Evolutionary conservation across 371 early-diverging fungal genomes (phyloP).

Genomic region (Mucor irregularis): DNA sequence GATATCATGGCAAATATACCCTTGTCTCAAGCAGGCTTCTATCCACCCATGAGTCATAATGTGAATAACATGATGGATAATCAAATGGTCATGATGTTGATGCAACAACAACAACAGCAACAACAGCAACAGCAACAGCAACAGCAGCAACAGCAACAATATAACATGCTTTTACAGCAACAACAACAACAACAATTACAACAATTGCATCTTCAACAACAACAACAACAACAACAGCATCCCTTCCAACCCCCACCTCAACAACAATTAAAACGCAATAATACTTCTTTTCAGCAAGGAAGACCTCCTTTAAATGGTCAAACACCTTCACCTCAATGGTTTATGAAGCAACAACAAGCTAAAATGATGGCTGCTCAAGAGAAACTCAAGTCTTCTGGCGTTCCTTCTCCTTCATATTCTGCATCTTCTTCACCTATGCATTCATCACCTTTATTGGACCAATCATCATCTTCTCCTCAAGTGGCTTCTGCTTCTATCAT

Average conservation of each 20-base stretch:
- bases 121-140: constrained; percentile 1
- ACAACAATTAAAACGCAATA: background rate
- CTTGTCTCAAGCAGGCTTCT: background rate
- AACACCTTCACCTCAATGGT: constrained; percentile 5
- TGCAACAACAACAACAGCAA: constrained; percentile 7
- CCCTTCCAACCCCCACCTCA: background rate
- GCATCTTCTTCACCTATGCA: background rate
- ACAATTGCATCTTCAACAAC: background rate
- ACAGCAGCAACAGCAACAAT: background rate
- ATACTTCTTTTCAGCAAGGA: background rate
- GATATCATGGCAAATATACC: background rate
- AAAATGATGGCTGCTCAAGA: constrained; percentile 1
- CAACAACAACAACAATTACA: background rate
- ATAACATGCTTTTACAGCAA: background rate
- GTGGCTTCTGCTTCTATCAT: background rate
- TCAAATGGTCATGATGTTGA: constrained; percentile 3
- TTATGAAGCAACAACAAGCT: constrained; percentile 9
- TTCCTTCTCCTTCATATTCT: background rate
- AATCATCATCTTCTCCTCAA: background rate
- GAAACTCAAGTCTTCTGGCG: background rate
- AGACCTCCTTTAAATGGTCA: background rate
- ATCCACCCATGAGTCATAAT: too few species aligned
- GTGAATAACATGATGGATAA: constrained; percentile 3
- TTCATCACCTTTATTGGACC: background rate
- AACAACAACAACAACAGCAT: constrained; percentile 4